These are phyloP conservation scores for Podila epigama DNA, from an alignment of 192 early-diverging fungal genomes.

Conservation along the genomic window DNA sequence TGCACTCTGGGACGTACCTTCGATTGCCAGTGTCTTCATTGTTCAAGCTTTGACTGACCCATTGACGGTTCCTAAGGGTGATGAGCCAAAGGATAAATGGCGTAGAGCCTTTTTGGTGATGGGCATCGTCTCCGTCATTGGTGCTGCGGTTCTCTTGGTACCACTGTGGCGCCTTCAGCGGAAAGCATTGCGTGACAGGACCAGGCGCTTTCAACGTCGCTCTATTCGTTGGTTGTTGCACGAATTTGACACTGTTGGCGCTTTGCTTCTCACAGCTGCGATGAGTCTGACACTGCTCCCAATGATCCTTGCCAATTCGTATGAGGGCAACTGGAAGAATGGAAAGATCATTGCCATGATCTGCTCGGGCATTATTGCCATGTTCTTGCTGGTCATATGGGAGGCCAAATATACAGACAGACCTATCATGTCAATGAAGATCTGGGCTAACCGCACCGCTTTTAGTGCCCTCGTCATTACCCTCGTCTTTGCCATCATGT, in stretches of 20 bases:
- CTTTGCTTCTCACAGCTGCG: constrained; percentile 9
- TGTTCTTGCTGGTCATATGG: constrained; percentile 8
- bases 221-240: constrained; percentile 9
- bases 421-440: constrained; percentile 16
- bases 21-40: constrained; percentile 11
- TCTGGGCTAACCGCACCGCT: constrained; percentile 13
- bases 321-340: constrained; percentile 10
- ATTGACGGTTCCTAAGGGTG: constrained; percentile 4
- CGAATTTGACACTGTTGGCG: constrained; percentile 11
- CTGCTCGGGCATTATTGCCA: constrained; percentile 3
- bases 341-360: constrained; percentile 6
- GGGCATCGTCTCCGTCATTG: constrained; percentile 5
- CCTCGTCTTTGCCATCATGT: not conserved
- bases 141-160: constrained; percentile 2
- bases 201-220: constrained; percentile 5
- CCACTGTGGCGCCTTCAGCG: constrained; percentile 6
- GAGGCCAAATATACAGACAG: constrained; percentile 11
- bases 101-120: constrained; percentile 7
- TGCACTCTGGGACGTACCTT: constrained; percentile 6
- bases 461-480: not conserved
- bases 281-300: constrained; percentile 12
- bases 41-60: constrained; percentile 5
- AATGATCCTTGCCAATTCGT: constrained; percentile 13
- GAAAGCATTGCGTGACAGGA: constrained; percentile 7
- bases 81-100: constrained; percentile 7